Base-by-base conservation (phyloP, 1,284 basidiomycete genomes). In the Apiotrichum brassicae region DNA sequence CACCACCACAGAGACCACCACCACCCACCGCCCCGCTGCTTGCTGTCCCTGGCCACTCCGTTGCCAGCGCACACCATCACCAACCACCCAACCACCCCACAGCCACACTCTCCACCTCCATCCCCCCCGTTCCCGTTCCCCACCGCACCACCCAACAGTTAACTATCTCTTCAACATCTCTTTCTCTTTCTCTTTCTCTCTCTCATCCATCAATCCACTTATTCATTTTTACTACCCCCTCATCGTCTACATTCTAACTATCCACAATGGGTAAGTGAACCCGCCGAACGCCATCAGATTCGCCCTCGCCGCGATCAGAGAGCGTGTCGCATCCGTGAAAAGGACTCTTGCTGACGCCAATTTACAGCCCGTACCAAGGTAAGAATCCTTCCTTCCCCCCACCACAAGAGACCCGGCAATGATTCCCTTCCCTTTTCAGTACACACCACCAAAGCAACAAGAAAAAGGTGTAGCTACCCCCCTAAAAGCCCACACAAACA, bases 281-380 rank as follows among this genome's bases (percentile, higher is more conserved):
- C 24, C 7, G 5, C 37, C 6, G 4, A 6, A 14, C 37, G 6
- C 37, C 37, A 34, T 34, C 33, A 6, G 6, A 34, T 6, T n/a
- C 33, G 5, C 12, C 19, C n/a, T n/a, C 33, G 33, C 14, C 33
- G 33, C 33, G 2, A 34, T n/a, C 33, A 34, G 18, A 34, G 13
- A 18, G 12, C 13, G 33, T 34, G 8, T 14, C 33, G n/a, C 33
- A 11, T 13, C 11, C 33, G 33, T 18, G 2, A 33, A 19, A 23
- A 33, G 37, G 28, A 28, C 22, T 20, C 25, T 5, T 18, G 48
- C 53, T 54, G 25, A 54, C 48, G 33, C 41, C 41, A 35, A 16
- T 22, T 8, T 13, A 48, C 46, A 57, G 55, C 55, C 40, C 55
- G 55, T 32, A 57, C 55, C 44, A 57, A 57, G 51, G 55, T 57